phyloP scores from a whole-genome alignment of 1,284 basidiomycete species.

The Xerocomus nothofagi region DNA sequence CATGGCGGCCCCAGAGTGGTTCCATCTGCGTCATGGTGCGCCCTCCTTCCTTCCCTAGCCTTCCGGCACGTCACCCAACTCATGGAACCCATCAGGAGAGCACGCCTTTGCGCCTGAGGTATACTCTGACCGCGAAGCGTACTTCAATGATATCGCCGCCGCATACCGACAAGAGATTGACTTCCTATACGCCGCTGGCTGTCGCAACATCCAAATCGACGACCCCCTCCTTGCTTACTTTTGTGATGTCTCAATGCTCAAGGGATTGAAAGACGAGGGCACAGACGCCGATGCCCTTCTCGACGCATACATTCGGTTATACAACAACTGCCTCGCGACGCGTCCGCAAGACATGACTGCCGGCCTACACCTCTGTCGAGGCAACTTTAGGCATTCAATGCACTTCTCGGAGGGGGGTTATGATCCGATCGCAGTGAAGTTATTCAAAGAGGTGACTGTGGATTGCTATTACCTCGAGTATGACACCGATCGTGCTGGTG shows the following conservation, averaged over 20 bases:
- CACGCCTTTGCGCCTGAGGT: slow-evolving; percentile 22
- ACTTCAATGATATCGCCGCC: slow-evolving; percentile 69
- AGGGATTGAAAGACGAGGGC: slow-evolving; percentile 60
- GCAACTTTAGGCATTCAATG: slow-evolving; percentile 68
- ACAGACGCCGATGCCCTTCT: slow-evolving; percentile 64
- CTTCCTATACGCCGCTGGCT: slow-evolving; percentile 72
- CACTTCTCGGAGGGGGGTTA: slow-evolving; percentile 78
- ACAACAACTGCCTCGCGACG: slow-evolving; percentile 63
- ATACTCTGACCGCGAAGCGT: slow-evolving; percentile 50
- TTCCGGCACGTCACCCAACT: background rate
- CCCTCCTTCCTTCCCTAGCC: background rate
- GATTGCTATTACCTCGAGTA: slow-evolving; percentile 80
- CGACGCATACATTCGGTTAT: slow-evolving; percentile 67
- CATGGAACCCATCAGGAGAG: slow-evolving; percentile 15
- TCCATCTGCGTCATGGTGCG: slow-evolving; percentile 67
- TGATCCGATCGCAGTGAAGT: slow-evolving; percentile 67
- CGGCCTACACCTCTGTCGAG: slow-evolving; percentile 76
- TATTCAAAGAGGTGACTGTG: slow-evolving; percentile 76
- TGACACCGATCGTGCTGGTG: slow-evolving; percentile 72
- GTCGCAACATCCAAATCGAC: slow-evolving; percentile 75
- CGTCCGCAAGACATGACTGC: slow-evolving; percentile 65
- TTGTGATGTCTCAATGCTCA: slow-evolving; percentile 60
- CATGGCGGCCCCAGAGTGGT: slow-evolving; percentile 74
- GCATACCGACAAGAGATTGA: slow-evolving; percentile 74
- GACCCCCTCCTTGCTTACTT: slow-evolving; percentile 71